phyloP scores from a whole-genome alignment of 2,329 filamentous ascomycete genomes.

The Exserohilum rostratum region DNA sequence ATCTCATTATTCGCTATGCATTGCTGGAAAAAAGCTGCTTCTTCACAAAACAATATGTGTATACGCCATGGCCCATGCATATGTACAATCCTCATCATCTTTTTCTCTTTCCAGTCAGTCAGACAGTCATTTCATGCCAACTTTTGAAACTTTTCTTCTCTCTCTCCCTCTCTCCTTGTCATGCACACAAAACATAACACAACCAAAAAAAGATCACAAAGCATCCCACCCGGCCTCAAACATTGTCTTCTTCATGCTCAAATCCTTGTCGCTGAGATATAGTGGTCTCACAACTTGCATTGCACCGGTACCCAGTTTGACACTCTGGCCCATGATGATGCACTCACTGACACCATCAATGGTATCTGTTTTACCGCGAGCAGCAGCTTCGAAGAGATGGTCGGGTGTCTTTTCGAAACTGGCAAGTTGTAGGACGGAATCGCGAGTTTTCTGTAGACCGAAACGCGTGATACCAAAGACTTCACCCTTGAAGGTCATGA shows the following conservation, averaged over 20 bases:
- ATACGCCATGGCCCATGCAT: no score
- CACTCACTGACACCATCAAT: conserved; percentile 95
- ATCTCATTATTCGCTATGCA: no score
- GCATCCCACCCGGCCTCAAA: conserved; percentile 48
- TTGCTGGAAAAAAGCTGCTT: no score
- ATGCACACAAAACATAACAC: no score
- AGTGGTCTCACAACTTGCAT: conserved; percentile 86
- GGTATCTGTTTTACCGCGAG: conserved; percentile 86
- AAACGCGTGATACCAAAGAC: conserved; percentile 96
- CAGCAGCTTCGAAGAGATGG: conserved; percentile 93
- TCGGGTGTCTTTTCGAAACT: conserved; percentile 98
- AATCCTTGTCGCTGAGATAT: conserved; percentile 27
- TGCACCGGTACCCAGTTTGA: conserved; percentile 87
- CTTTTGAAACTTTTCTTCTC: no score
- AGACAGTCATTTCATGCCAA: no score
- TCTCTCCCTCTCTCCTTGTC: no score
- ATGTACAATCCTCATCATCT: no score
- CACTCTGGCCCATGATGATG: conserved; percentile 98
- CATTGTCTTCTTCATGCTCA: conserved; percentile 37
- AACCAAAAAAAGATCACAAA: conserved; percentile 26
- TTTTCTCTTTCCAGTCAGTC: no score
- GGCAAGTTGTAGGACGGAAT: conserved; percentile 89
- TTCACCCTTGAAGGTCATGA: conserved; percentile 99
- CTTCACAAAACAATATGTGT: no score
- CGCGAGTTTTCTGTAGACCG: conserved; percentile 93